phyloP scores from a whole-genome alignment of 805 yeast species.

The Saccharomycopsis babjevae region DNA sequence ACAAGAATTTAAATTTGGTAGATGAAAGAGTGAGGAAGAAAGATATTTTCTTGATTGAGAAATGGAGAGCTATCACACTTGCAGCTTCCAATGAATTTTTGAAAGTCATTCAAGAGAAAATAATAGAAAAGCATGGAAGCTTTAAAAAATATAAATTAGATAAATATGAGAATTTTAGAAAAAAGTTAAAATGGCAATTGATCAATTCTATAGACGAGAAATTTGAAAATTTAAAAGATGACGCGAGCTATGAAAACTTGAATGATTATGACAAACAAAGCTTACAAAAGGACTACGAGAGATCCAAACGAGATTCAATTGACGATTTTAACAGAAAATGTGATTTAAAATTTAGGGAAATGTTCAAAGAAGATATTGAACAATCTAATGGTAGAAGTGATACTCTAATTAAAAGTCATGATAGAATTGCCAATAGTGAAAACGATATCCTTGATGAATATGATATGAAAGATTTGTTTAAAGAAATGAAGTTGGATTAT shows the following conservation, averaged over 20 bases:
- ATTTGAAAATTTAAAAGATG: slow-evolving; percentile 5
- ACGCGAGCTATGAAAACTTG: slow-evolving; percentile 6
- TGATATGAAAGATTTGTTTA: slow-evolving; percentile 15
- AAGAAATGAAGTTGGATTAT: slow-evolving; percentile 14
- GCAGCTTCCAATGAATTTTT: slow-evolving; percentile 4
- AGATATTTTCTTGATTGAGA: slow-evolving; percentile 9
- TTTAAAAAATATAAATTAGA: slow-evolving; percentile 13
- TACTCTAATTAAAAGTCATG: neutral
- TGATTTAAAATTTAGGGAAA: slow-evolving; percentile 9
- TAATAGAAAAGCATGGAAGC: slow-evolving; percentile 10
- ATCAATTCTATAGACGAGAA: slow-evolving; percentile 8
- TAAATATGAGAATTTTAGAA: slow-evolving; percentile 13
- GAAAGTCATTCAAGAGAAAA: slow-evolving; percentile 6
- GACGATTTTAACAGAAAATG: slow-evolving; percentile 10
- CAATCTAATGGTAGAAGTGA: neutral
- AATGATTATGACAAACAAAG: slow-evolving; percentile 10
- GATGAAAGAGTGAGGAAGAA: neutral
- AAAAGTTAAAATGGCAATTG: slow-evolving; percentile 5
- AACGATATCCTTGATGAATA: slow-evolving; percentile 15
- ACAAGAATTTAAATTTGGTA: slow-evolving; percentile 8
- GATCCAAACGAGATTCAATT: slow-evolving; percentile 5
- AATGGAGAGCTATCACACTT: slow-evolving; percentile 9
- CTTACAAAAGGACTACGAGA: slow-evolving; percentile 9
- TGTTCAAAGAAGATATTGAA: slow-evolving; percentile 15
- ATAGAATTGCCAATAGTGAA: slow-evolving; percentile 8